Conservation (phyloP, 2,329 filamentous ascomycete genomes). For the Passalora sequoiae region DNA sequence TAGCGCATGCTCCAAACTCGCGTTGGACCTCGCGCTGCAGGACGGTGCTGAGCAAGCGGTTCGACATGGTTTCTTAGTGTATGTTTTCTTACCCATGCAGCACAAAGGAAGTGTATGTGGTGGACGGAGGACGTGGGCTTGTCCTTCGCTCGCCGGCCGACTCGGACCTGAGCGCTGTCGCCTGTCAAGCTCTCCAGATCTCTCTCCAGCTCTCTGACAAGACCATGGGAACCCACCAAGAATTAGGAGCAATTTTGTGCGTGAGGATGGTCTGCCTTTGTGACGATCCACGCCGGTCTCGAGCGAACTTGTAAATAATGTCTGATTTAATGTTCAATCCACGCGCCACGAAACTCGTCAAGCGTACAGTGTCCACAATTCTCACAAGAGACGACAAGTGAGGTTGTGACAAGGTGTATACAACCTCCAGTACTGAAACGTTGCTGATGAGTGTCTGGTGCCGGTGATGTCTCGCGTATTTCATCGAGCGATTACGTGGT, state of each 20-base stretch:
- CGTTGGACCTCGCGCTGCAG: slow-evolving; percentile 21
- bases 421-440: too few relatives aligned
- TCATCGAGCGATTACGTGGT: too few relatives aligned
- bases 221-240: slow-evolving; percentile 4
- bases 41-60: slow-evolving; percentile 22
- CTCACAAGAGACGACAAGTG: too few relatives aligned
- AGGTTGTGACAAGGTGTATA: too few relatives aligned
- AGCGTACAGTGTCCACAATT: too few relatives aligned
- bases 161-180: too few relatives aligned
- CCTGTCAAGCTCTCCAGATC: slow-evolving; percentile 24
- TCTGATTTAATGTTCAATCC: slow-evolving; percentile 25
- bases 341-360: slow-evolving; percentile 5
- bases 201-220: slow-evolving; percentile 13
- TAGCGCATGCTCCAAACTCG: slow-evolving; percentile 19
- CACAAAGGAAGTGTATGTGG: slow-evolving; percentile 14
- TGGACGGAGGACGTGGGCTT: slow-evolving; percentile 8
- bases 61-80: slow-evolving; percentile 15
- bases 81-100: slow-evolving; percentile 12
- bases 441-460: too few relatives aligned
- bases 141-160: slow-evolving; percentile 9
- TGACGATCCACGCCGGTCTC: slow-evolving; percentile 5
- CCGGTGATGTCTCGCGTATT: too few relatives aligned
- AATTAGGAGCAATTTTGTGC: slow-evolving; percentile 2
- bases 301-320: slow-evolving; percentile 27
- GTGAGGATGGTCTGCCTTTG: slow-evolving; percentile 10